A percentile compares a stretch with the other conserved stretches of the same genome.
Conservation (phyloP, 257 asterid species). For the Primulina tabacum region DNA sequence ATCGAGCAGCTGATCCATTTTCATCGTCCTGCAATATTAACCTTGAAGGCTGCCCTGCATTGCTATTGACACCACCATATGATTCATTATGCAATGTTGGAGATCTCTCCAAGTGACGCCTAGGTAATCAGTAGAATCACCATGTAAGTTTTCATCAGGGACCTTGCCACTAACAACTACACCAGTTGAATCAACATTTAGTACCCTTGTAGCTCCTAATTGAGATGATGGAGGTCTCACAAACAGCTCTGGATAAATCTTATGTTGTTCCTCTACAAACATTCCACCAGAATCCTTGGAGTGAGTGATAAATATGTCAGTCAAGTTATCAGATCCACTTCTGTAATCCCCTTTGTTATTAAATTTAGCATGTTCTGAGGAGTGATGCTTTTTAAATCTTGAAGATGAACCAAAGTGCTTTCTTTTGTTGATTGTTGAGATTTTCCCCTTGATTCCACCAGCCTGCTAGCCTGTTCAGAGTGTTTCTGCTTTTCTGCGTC, state of each 20-base stretch:
- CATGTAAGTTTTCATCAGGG: conserved; percentile 25
- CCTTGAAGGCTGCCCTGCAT: conserved; percentile 30
- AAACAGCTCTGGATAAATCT: conserved; percentile 28
- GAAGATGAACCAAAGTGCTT: conserved; percentile 40
- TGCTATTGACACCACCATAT: conserved; percentile 23
- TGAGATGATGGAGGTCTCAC: conserved; percentile 35
- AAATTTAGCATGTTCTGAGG: conserved; percentile 29
- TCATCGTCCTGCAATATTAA: conserved; percentile 39
- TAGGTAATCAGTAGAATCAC: conserved; percentile 27
- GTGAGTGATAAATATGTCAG: conserved; percentile 22
- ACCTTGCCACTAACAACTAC: conserved; percentile 31
- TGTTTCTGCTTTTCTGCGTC: conserved; percentile 41
- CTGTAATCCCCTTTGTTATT: conserved; percentile 26
- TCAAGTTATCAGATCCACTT: conserved; percentile 36
- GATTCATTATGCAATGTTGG: conserved; percentile 26
- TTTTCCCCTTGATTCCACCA: conserved; percentile 40
- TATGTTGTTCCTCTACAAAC: conserved; percentile 31
- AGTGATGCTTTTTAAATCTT: conserved; percentile 28
- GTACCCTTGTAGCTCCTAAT: conserved; percentile 27
- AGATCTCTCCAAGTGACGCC: conserved; percentile 24
- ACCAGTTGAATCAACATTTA: conserved; percentile 26
- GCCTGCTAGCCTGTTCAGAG: conserved; percentile 38
- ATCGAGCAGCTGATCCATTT: conserved; percentile 60
- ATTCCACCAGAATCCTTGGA: conserved; percentile 32
- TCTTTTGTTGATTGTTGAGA: conserved; percentile 38